These are phyloP conservation scores for Inonotus obliquus DNA, from an alignment of 1,284 basidiomycete genomes.

Conservation along the genomic window DNA sequence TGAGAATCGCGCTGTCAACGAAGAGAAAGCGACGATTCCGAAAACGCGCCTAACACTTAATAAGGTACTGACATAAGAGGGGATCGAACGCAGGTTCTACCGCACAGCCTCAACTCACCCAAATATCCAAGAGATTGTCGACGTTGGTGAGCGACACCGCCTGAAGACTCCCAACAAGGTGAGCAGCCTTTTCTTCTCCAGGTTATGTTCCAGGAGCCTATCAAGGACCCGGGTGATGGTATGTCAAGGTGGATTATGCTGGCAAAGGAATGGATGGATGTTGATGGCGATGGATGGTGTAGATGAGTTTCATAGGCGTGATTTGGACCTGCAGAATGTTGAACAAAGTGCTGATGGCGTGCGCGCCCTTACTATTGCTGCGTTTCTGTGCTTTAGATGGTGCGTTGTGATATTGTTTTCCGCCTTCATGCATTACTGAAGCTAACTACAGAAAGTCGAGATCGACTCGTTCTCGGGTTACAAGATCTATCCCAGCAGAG, in stretches of 20 bases:
- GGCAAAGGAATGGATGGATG: constrained; percentile 3
- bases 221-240: not conserved
- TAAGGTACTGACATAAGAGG: not conserved
- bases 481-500: constrained; percentile 96
- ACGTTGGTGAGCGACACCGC: not conserved
- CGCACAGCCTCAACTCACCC: not conserved
- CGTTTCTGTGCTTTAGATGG: constrained; percentile 1
- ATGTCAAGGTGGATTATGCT: not conserved
- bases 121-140: not conserved
- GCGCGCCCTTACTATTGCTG: not conserved
- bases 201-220: not conserved
- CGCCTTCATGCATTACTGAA: not conserved
- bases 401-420: not conserved
- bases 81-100: not conserved
- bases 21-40: no score
- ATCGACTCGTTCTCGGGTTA: constrained; percentile 94
- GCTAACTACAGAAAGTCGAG: constrained; percentile 79
- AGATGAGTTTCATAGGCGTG: not conserved
- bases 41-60: no score
- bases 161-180: constrained; percentile 10
- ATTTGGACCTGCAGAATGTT: not conserved
- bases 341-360: not conserved
- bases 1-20: no score
- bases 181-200: not conserved
- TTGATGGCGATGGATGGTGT: constrained; percentile 2